Conservation (phyloP, 2,329 filamentous ascomycete species). For the Cercospora berteroae region DNA sequence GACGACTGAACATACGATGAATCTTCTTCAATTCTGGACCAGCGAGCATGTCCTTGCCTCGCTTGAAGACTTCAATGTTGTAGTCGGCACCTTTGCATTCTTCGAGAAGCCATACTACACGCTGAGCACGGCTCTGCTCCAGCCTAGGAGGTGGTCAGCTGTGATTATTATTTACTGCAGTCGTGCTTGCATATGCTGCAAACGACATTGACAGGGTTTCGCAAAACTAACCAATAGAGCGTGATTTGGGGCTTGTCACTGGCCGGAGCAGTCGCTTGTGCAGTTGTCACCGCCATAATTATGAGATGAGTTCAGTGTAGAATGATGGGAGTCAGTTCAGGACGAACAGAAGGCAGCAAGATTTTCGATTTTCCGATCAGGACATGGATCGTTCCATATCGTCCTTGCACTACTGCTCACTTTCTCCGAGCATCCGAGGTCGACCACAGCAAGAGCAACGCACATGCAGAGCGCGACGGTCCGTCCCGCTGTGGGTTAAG, state of each 20-base stretch:
- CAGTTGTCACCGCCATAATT: conserved; percentile 24
- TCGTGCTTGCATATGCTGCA: neutral
- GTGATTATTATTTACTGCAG: neutral
- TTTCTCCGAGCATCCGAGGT: conserved; percentile 7
- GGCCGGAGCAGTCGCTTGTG: conserved; percentile 21
- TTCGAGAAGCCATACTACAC: conserved; percentile 81
- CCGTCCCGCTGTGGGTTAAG: neutral
- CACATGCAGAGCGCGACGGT: neutral
- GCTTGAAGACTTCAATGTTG: conserved; percentile 75
- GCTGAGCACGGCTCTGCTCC: conserved; percentile 75
- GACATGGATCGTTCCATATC: conserved; percentile 4
- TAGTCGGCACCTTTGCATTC: conserved; percentile 72
- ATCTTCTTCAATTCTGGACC: conserved; percentile 72
- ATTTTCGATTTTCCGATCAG: neutral
- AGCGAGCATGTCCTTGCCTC: conserved; percentile 63
- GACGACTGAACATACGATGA: conserved; percentile 50
- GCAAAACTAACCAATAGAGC: conserved; percentile 58
- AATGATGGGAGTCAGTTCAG: neutral
- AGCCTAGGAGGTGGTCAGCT: conserved; percentile 58
- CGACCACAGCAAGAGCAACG: neutral
- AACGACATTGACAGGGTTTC: neutral
- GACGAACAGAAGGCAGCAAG: neutral
- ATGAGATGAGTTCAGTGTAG: neutral
- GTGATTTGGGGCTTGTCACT: conserved; percentile 54
- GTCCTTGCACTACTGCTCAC: neutral